Conservation (phyloP, 1,139 yeast species). For the Fermentozyma sake region DNA sequence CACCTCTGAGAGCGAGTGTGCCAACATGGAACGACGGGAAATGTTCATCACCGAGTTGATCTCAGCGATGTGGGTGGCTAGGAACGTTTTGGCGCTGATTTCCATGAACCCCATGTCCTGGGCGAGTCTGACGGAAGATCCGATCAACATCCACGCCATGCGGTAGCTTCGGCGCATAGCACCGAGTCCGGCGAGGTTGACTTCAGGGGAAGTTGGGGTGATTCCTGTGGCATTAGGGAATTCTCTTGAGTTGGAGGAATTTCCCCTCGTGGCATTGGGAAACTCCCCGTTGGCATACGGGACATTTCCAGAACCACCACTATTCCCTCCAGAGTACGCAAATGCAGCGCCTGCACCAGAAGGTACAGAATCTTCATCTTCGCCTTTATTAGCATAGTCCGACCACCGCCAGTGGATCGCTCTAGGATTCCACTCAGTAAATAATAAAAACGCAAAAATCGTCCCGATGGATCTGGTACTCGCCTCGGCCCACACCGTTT, state of each 20-base stretch:
- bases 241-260: no score
- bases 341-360: conserved; percentile 4
- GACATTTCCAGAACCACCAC: no score
- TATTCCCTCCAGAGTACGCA: no score
- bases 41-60: conserved; percentile 70
- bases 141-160: conserved; percentile 92
- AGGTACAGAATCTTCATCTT: conserved; percentile 9
- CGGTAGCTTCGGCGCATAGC: conserved; percentile 85
- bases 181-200: conserved; percentile 67
- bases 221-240: conserved; percentile 1
- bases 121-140: conserved; percentile 80
- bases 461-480: conserved; percentile 86
- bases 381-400: conserved; percentile 68
- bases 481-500: conserved; percentile 94
- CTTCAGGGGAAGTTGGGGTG: conserved; percentile 25
- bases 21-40: conserved; percentile 63
- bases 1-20: conserved; percentile 61
- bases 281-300: conserved; percentile 15
- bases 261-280: no score
- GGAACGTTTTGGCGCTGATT: conserved; percentile 64
- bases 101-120: conserved; percentile 84
- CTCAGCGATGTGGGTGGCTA: conserved; percentile 84
- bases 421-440: conserved; percentile 93
- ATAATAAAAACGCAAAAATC: conserved; percentile 74
- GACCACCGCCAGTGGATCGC: conserved; percentile 89